Evolutionary conservation across 2,329 filamentous ascomycete genomes (phyloP).

Genomic region (Ascochyta rabiei): DNA sequence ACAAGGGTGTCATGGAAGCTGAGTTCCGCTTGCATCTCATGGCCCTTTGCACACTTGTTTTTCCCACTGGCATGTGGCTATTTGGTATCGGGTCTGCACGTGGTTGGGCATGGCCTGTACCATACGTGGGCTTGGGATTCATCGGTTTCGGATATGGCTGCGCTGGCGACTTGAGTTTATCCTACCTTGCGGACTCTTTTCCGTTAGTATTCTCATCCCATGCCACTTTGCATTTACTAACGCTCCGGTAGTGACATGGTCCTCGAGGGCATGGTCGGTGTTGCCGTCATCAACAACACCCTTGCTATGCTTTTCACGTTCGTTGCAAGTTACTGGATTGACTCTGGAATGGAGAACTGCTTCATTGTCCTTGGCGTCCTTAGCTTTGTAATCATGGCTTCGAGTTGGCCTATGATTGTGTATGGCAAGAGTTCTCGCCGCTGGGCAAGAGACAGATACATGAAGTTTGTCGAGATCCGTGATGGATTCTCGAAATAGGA

Average conservation of each 20-base stretch:
- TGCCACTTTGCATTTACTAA: neutral
- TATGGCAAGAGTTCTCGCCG: constrained; percentile 24
- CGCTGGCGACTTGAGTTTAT: constrained; percentile 57
- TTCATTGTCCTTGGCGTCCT: constrained; percentile 27
- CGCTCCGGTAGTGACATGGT: constrained; percentile 21
- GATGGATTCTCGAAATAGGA: constrained; percentile 23
- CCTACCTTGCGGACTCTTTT: constrained; percentile 27
- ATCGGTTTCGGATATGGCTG: constrained; percentile 67
- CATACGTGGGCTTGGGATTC: constrained; percentile 62
- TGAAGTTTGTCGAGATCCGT: constrained; percentile 26
- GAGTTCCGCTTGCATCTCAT: constrained; percentile 62
- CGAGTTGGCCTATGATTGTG: constrained; percentile 24
- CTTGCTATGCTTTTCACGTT: constrained; percentile 27
- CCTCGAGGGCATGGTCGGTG: constrained; percentile 29
- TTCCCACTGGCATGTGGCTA: constrained; percentile 59
- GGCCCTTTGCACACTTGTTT: constrained; percentile 57
- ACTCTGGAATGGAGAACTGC: constrained; percentile 27
- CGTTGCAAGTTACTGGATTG: constrained; percentile 26
- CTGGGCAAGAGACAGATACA: constrained; percentile 23
- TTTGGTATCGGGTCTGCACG: constrained; percentile 60
- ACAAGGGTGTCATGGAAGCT: constrained; percentile 61
- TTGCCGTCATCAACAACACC: constrained; percentile 28
- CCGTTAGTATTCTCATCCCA: constrained; percentile 14
- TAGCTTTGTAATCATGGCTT: constrained; percentile 25
- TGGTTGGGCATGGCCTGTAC: constrained; percentile 60